Percentiles rank a stretch among this genome's conserved stretches.
Conservation (phyloP, 441 rosid species). For the Jatropha multifida region DNA sequence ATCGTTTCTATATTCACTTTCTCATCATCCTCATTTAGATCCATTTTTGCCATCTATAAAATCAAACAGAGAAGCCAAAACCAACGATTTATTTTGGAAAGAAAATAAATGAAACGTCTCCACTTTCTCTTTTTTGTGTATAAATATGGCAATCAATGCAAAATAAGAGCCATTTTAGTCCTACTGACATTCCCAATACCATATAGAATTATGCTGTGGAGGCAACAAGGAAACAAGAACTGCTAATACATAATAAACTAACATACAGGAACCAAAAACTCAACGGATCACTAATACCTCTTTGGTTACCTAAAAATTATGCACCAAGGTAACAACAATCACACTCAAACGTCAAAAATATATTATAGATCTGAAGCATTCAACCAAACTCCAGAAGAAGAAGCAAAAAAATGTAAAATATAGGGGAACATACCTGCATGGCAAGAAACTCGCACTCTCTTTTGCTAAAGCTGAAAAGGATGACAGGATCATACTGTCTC, state of each 20-base stretch:
- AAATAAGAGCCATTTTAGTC: neutral
- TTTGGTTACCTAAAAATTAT: neutral
- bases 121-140: neutral
- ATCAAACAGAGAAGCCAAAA: conserved; percentile 16
- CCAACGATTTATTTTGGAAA: neutral
- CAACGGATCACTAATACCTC: neutral
- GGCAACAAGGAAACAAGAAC: neutral
- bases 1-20: conserved; percentile 77
- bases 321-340: neutral
- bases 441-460: conserved; percentile 97
- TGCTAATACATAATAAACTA: neutral
- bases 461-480: conserved; percentile 96
- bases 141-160: conserved; percentile 2
- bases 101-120: conserved; percentile 3
- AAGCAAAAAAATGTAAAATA: neutral
- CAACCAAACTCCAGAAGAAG: neutral
- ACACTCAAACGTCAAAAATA: neutral
- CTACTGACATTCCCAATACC: neutral
- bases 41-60: conserved; percentile 93
- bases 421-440: conserved; percentile 68
- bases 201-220: neutral
- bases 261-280: neutral
- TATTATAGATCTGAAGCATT: neutral
- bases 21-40: conserved; percentile 85
- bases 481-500: conserved; percentile 95